These are phyloP conservation scores for Yamadazyma paraphyllophila DNA, from an alignment of 805 yeast genomes.

Conservation along the genomic window DNA sequence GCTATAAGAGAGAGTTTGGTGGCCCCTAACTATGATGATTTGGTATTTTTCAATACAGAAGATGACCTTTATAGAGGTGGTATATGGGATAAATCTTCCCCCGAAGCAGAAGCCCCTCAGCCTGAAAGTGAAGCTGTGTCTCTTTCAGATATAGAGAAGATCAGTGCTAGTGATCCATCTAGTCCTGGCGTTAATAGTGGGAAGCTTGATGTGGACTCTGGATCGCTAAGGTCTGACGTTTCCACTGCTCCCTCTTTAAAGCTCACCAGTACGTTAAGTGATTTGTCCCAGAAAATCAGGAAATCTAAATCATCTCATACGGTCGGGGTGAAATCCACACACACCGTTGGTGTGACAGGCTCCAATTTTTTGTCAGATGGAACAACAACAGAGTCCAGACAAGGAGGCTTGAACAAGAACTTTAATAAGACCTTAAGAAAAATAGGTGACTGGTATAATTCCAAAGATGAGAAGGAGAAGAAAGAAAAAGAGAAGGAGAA, in stretches of 20 bases:
- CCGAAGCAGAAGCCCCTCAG: not conserved
- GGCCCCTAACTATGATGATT: conserved; percentile 85
- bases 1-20: conserved; percentile 79
- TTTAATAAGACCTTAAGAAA: conserved; percentile 46
- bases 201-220: not conserved
- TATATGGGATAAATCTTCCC: conserved; percentile 63
- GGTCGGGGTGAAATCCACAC: conserved; percentile 15
- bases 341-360: conserved; percentile 23
- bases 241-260: conserved; percentile 15
- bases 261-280: conserved; percentile 23
- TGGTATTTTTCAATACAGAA: conserved; percentile 63
- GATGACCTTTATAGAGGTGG: conserved; percentile 87
- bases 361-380: conserved; percentile 28
- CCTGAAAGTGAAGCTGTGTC: not conserved
- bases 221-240: not conserved
- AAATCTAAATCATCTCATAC: conserved; percentile 23
- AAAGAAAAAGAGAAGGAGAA: conserved; percentile 28
- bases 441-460: conserved; percentile 63
- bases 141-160: not conserved
- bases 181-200: not conserved
- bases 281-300: conserved; percentile 25
- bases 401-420: conserved; percentile 7
- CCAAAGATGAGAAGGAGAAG: conserved; percentile 6
- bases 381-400: conserved; percentile 16
- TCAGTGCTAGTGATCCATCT: not conserved